A percentile compares a stretch with the other conserved stretches of the same genome.
Evolutionary conservation across 495 filamentous ascomycete genomes (phyloP).

Genomic region (Trichoderma erinaceum): DNA sequence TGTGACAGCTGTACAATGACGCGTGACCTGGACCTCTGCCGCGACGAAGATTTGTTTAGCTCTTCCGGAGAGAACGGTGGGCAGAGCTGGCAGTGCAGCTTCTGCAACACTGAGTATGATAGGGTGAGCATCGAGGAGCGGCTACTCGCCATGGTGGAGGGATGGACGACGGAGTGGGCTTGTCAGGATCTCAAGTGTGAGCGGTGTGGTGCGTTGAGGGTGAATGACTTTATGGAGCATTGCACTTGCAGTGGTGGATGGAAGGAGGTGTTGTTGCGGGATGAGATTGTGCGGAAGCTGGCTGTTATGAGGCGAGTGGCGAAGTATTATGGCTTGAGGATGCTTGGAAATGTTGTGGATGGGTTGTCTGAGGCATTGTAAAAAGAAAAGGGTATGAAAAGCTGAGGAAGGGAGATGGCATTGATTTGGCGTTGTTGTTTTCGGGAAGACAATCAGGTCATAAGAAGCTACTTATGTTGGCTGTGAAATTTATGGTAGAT

Average conservation of each 20-base stretch:
- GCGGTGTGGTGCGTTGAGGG: constrained; percentile 57
- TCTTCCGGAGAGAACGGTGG: constrained; percentile 26
- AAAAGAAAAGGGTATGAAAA: not conserved
- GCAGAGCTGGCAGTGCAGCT: constrained; percentile 68
- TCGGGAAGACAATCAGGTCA: not conserved
- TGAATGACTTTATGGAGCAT: constrained; percentile 95
- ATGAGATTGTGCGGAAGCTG: constrained; percentile 60
- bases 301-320: constrained; percentile 68
- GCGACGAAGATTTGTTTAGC: constrained; percentile 72
- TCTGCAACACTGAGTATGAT: constrained; percentile 71
- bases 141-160: constrained; percentile 70
- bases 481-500: not conserved
- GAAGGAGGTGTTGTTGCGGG: constrained; percentile 62
- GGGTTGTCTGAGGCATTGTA: constrained; percentile 45
- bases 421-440: constrained; percentile 4
- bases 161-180: constrained; percentile 69
- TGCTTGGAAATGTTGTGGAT: constrained; percentile 69
- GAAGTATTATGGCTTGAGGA: constrained; percentile 67
- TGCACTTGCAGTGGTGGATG: constrained; percentile 86
- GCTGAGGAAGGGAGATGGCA: not conserved
- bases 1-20: constrained; percentile 84
- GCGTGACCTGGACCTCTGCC: constrained; percentile 86
- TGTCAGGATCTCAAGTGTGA: constrained; percentile 86
- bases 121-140: constrained; percentile 74
- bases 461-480: not conserved